These are phyloP conservation scores for Sugiyamaella neomexicana DNA, from an alignment of 1,139 yeast genomes.

Conservation along the genomic window DNA sequence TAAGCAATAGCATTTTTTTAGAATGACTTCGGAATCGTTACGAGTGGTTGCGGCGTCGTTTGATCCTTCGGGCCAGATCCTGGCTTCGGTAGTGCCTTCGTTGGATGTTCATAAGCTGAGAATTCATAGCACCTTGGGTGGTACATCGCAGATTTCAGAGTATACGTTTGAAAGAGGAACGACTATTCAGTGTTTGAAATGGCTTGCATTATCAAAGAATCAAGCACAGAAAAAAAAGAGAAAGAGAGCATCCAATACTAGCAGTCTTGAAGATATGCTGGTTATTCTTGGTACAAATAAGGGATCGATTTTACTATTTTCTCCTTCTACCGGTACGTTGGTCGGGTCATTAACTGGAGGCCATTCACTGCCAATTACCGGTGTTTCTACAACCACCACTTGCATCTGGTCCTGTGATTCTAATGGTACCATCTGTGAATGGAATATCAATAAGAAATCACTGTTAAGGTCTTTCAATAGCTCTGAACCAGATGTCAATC, in stretches of 20 bases:
- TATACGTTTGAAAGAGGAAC: constrained; percentile 54
- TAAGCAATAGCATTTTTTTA: neutral
- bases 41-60: constrained; percentile 42
- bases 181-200: constrained; percentile 53
- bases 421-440: constrained; percentile 61
- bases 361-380: constrained; percentile 51
- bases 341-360: constrained; percentile 53
- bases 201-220: constrained; percentile 45
- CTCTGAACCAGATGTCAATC: constrained; percentile 37
- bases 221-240: constrained; percentile 42
- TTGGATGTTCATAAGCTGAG: constrained; percentile 73
- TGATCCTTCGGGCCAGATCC: constrained; percentile 57
- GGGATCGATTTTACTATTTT: constrained; percentile 65
- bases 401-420: constrained; percentile 60
- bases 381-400: constrained; percentile 39
- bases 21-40: constrained; percentile 23
- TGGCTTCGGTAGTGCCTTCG: constrained; percentile 69
- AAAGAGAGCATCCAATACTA: constrained; percentile 25
- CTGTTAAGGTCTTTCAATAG: constrained; percentile 49
- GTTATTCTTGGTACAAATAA: constrained; percentile 66
- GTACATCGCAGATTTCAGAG: constrained; percentile 26
- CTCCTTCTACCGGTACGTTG: constrained; percentile 64
- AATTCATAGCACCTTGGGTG: constrained; percentile 42
- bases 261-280: constrained; percentile 42
- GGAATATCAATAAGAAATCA: constrained; percentile 54